Evolutionary conservation across 1,284 basidiomycete species (phyloP), one percentile per base, ranked within the genome.

Genomic region (Cutaneotrichosporon daszewskae): DNA sequence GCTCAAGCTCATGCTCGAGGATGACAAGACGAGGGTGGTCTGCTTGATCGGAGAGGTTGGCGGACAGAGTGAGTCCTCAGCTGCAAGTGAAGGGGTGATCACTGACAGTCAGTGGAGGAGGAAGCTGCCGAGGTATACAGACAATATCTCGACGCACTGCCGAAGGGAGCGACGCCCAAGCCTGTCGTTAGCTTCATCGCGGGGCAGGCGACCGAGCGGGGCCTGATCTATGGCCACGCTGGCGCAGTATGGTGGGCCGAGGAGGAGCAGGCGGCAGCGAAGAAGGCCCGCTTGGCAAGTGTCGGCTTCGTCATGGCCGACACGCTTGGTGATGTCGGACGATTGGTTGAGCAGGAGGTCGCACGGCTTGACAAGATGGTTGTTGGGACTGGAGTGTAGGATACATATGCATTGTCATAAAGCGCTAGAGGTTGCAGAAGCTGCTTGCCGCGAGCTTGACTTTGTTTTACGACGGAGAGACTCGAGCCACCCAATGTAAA

Each of bases 41-140:
- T 90, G 95, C 43, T 75, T 96, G 55, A 95, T 96, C 58, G 91
- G 91, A 54, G 92, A 96, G 73, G 94, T 96, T 60, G 91, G 92
- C 54, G 92, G 92, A 14, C 53, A 55, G 37, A 58, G 48, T 50
- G 38, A 42, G 48, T 42, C 7, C 5, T 20, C 16, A 19, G 17
- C 19, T 34, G 8, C 10, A 20, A 10, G n/a, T n/a, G n/a, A n/a
- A n/a, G n/a, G n/a, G n/a, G n/a, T n/a, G n/a, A 14, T 27, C 18
- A n/a, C 26, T 28, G 22, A 41, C 27, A 19, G 6, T 24, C 84
- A 17, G 95, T 95, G 89, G 91, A 96, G 73, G 92, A 96, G 68
- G 91, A 96, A 58, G 92, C 92, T n/a, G 92, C 91, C 2, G 90
- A 90, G 60, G 91, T 89, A 70, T 77, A 96, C 45, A 83, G 85